Conservation (phyloP, 2,329 filamentous ascomycete genomes). For the Coniochaeta ligniaria region DNA sequence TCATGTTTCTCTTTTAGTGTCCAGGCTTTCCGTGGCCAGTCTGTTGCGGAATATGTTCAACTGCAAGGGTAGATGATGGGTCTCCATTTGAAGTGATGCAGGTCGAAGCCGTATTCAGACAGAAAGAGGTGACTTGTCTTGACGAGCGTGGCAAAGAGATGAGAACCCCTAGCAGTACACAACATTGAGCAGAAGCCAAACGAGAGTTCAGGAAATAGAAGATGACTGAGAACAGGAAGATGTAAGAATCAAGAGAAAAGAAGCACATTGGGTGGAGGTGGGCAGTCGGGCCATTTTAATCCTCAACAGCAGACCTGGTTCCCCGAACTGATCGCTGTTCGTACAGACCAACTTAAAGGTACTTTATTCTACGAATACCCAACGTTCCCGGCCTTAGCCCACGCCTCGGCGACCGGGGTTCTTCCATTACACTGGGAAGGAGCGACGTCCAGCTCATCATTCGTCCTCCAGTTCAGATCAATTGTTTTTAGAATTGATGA, state of each 20-base stretch:
- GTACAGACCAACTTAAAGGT: background rate
- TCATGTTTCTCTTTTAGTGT: background rate
- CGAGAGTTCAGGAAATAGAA: slow-evolving; percentile 7
- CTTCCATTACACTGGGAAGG: background rate
- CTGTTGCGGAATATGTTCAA: background rate
- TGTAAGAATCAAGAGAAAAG: slow-evolving; percentile 18
- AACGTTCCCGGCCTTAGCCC: background rate
- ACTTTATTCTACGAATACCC: background rate
- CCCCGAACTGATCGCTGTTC: background rate
- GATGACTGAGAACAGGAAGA: slow-evolving; percentile 13
- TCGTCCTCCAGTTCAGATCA: background rate
- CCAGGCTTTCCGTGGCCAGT: background rate
- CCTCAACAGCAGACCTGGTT: background rate
- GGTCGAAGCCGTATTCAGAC: background rate
- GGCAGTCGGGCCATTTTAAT: slow-evolving; percentile 21
- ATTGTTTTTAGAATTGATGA: too few species aligned
- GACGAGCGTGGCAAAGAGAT: background rate
- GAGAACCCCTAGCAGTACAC: background rate
- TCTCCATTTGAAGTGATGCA: background rate
- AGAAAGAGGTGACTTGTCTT: background rate
- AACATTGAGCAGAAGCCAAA: slow-evolving; percentile 4
- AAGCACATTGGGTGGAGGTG: slow-evolving; percentile 10
- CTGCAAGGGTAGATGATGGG: background rate
- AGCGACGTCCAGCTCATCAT: background rate
- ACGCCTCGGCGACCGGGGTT: background rate